Percentiles rank a stretch among this genome's conserved stretches.
These are phyloP conservation scores for Diplodia mutila DNA, from an alignment of 2,329 filamentous ascomycete genomes.

Conservation along the genomic window DNA sequence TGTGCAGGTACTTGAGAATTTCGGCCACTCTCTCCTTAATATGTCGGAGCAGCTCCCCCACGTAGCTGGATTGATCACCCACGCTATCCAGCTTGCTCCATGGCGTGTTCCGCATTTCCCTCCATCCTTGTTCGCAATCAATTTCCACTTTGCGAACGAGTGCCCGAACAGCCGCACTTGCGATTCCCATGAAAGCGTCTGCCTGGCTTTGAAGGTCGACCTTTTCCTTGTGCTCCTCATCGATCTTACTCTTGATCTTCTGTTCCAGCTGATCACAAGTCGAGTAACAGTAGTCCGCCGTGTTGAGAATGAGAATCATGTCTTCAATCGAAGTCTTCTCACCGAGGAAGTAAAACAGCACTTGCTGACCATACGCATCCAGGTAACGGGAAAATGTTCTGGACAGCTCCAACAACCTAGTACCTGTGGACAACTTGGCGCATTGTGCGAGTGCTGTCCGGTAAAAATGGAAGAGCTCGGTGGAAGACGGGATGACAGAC, in stretches of 20 bases:
- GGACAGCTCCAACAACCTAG: conserved; percentile 80
- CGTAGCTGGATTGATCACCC: conserved; percentile 90
- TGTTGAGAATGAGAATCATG: conserved; percentile 86
- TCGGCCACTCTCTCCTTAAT: conserved; percentile 74
- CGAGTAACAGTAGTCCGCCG: conserved; percentile 94
- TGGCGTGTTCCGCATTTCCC: conserved; percentile 94
- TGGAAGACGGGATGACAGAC: conserved; percentile 88
- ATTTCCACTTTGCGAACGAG: conserved; percentile 83
- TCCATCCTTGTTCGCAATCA: conserved; percentile 84
- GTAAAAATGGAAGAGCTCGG: conserved; percentile 97
- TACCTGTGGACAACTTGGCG: conserved; percentile 92
- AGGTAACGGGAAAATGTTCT: conserved; percentile 89
- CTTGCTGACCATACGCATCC: conserved; percentile 92
- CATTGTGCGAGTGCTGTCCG: conserved; percentile 91
- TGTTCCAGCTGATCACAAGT: conserved; percentile 94
- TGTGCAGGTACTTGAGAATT: conserved; percentile 76
- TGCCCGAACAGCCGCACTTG: conserved; percentile 80
- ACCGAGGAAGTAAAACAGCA: conserved; percentile 73
- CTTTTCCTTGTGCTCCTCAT: conserved; percentile 70
- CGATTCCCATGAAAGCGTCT: conserved; percentile 93
- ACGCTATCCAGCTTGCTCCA: conserved; percentile 95
- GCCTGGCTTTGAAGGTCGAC: conserved; percentile 92
- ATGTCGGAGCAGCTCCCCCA: conserved; percentile 75
- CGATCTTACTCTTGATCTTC: conserved; percentile 88
- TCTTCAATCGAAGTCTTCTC: conserved; percentile 72